Percentiles rank a stretch among this genome's conserved stretches.
phyloP scores from a whole-genome alignment of 2,329 filamentous ascomycete species.

The Xylaria sp. region DNA sequence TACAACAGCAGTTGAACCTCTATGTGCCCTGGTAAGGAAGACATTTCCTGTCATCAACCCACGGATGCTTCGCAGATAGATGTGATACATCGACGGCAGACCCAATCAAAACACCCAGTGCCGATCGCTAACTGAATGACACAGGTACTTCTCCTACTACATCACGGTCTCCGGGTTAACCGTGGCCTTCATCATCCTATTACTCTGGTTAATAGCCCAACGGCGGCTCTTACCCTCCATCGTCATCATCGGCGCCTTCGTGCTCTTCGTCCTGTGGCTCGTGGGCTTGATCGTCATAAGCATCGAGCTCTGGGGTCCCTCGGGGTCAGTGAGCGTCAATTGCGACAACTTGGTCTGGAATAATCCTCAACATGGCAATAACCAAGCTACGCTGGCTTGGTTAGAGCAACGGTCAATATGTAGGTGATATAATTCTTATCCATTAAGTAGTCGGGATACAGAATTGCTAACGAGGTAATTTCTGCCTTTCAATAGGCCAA shows the following conservation, averaged over 20 bases:
- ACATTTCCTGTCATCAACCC: too few species aligned
- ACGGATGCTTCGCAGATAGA: not conserved
- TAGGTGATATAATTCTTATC: constrained; percentile 52
- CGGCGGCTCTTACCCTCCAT: constrained; percentile 70
- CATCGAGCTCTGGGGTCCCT: constrained; percentile 72
- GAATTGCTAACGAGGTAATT: too few species aligned
- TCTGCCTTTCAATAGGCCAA: too few species aligned
- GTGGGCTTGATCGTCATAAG: constrained; percentile 71
- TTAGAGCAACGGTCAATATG: constrained; percentile 72
- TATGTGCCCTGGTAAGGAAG: constrained; percentile 68
- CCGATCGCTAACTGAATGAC: constrained; percentile 7
- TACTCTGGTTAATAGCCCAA: constrained; percentile 71
- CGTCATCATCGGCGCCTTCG: constrained; percentile 72
- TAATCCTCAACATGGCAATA: constrained; percentile 62
- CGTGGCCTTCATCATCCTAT: constrained; percentile 72
- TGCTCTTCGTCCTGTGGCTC: constrained; percentile 75
- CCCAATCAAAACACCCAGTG: too few species aligned
- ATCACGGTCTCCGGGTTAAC: constrained; percentile 69
- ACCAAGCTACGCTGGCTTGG: constrained; percentile 68
- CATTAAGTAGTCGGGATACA: too few species aligned
- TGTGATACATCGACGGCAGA: too few species aligned
- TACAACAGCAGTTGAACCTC: constrained; percentile 66
- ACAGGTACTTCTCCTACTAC: constrained; percentile 75
- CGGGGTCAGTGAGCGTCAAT: constrained; percentile 67
- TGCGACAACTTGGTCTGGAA: constrained; percentile 70